Evolutionary conservation across 2,329 filamentous ascomycete genomes (phyloP).

Genomic region (Pseudocercospora pini-densiflorae): DNA sequence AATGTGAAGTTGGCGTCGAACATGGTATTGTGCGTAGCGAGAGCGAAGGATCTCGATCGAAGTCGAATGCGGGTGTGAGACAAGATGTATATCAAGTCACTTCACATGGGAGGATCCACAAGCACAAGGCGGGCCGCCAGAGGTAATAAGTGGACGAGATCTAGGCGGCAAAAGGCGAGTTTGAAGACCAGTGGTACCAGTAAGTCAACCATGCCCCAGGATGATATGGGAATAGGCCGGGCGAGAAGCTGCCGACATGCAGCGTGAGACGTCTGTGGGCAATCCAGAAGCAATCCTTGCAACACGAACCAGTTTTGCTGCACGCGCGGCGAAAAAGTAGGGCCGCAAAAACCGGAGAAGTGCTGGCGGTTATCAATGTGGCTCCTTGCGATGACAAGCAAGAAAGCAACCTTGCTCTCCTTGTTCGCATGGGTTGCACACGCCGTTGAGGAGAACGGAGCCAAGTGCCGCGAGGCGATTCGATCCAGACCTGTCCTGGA

Average conservation of each 20-base stretch:
- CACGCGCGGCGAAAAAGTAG: not conserved
- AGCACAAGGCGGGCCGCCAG: constrained; percentile 9
- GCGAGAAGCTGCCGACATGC: constrained; percentile 1
- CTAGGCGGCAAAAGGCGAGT: constrained; percentile 4
- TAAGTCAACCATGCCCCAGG: not conserved
- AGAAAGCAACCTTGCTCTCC: not conserved
- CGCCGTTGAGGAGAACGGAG: not conserved
- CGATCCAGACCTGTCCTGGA: constrained; percentile 10
- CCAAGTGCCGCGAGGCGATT: constrained; percentile 4
- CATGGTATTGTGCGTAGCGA: constrained; percentile 24
- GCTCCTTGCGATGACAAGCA: constrained; percentile 3
- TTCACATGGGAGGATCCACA: constrained; percentile 1
- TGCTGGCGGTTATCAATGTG: not conserved
- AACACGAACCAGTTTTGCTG: constrained; percentile 4
- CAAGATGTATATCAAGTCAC: constrained; percentile 7
- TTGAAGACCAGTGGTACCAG: not conserved
- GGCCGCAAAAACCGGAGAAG: not conserved
- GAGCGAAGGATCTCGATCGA: constrained; percentile 7
- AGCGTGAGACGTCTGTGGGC: constrained; percentile 2
- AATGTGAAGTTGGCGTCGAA: constrained; percentile 41
- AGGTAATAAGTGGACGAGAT: constrained; percentile 2
- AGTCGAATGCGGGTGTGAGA: not conserved
- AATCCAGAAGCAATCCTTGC: constrained; percentile 5
- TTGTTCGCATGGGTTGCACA: constrained; percentile 4
- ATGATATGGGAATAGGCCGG: constrained; percentile 7